Conservation (phyloP, 1,139 yeast species). For the Saccharomyces uvarum region DNA sequence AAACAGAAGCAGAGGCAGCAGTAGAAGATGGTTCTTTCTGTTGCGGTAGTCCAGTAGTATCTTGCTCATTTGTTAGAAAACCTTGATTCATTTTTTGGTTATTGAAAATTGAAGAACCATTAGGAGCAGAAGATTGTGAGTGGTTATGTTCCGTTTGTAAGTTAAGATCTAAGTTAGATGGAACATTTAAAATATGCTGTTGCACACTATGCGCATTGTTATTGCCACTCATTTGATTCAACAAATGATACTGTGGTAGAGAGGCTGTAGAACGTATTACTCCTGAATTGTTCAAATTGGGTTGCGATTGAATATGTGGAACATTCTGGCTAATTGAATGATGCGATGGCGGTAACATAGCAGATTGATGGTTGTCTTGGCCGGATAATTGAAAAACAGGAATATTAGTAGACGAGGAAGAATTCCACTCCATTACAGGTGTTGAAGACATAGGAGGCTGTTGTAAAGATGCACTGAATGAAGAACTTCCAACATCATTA, state of each 20-base stretch:
- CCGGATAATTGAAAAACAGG: neutral
- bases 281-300: neutral
- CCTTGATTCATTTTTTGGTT: slow-evolving; percentile 9
- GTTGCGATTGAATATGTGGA: neutral
- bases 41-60: slow-evolving; percentile 9
- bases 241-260: neutral
- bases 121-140: slow-evolving; percentile 7
- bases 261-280: neutral
- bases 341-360: neutral
- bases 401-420: slow-evolving; percentile 7
- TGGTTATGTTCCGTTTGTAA: neutral
- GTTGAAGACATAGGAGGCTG: slow-evolving; percentile 28
- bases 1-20: slow-evolving; percentile 6
- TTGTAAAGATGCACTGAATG: slow-evolving; percentile 17
- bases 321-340: neutral
- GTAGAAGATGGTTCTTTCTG: slow-evolving; percentile 18
- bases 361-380: neutral
- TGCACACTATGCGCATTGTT: neutral
- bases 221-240: neutral
- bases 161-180: neutral
- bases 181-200: neutral
- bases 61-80: neutral
- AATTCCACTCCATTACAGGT: slow-evolving; percentile 28
- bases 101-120: slow-evolving; percentile 10
- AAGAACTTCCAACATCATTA: neutral